Conservation (phyloP, 129 eudicot species). For the Centella asiatica region DNA sequence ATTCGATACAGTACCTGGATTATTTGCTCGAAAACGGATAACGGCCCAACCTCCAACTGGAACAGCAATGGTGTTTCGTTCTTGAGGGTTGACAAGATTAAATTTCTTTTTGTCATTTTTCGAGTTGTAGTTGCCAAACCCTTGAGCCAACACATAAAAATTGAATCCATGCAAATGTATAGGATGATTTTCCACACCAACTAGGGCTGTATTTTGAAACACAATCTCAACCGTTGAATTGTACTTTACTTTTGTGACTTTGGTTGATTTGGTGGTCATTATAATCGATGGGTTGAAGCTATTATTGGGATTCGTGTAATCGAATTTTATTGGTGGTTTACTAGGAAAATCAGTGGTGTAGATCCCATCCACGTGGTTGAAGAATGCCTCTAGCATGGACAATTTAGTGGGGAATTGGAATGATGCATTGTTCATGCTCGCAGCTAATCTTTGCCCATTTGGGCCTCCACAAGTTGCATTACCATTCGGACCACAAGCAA, state of each 20-base stretch:
- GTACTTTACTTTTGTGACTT: constrained; percentile 45
- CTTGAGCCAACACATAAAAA: constrained; percentile 65
- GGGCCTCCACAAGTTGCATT: constrained; percentile 38
- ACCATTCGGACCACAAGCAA: constrained; percentile 29
- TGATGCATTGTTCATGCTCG: constrained; percentile 69
- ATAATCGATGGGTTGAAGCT: constrained; percentile 26
- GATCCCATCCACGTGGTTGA: constrained; percentile 36
- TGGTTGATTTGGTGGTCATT: constrained; percentile 40
- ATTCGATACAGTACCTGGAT: constrained; percentile 46
- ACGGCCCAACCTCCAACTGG: constrained; percentile 86
- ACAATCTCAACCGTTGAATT: constrained; percentile 63
- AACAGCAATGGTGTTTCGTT: constrained; percentile 61
- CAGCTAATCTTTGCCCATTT: constrained; percentile 35
- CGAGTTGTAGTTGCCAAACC: constrained; percentile 62
- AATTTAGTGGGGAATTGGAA: constrained; percentile 35
- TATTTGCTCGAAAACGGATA: constrained; percentile 64
- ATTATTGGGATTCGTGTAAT: constrained; percentile 38
- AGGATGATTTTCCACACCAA: constrained; percentile 63
- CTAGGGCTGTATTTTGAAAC: constrained; percentile 57
- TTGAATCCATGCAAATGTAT: constrained; percentile 76
- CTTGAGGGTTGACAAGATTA: constrained; percentile 53
- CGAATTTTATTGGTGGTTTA: constrained; percentile 42
- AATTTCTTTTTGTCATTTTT: constrained; percentile 26
- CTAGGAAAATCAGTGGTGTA: constrained; percentile 58
- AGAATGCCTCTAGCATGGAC: constrained; percentile 52